phyloP scores from a whole-genome alignment of 768 basidiomycete species.

The Lanmaoa rubissima region DNA sequence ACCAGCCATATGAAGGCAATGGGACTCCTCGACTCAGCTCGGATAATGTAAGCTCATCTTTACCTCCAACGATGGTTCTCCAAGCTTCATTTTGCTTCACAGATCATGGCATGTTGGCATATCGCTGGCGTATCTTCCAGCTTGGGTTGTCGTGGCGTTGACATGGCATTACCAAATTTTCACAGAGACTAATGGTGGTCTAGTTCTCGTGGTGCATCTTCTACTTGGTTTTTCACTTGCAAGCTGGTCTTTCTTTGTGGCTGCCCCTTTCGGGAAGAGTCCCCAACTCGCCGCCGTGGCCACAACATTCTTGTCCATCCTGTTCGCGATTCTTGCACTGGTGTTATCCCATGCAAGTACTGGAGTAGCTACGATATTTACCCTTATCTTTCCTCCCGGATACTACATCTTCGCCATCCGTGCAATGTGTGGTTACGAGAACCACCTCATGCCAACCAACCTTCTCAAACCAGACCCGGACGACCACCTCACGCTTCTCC shows the following conservation, averaged over 20 bases:
- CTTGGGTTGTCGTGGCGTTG: slow-evolving; percentile 67
- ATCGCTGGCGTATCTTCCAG: slow-evolving; percentile 68
- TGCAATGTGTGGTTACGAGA: slow-evolving; percentile 68
- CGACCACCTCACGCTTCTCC: slow-evolving; percentile 49
- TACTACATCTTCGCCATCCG: slow-evolving; percentile 74
- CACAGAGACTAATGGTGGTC: slow-evolving; percentile 51
- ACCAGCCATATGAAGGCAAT: slow-evolving; percentile 78
- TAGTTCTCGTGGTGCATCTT: slow-evolving; percentile 64
- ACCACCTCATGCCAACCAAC: slow-evolving; percentile 52
- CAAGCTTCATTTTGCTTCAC: not conserved
- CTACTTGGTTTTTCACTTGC: slow-evolving; percentile 66
- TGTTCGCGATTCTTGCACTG: slow-evolving; percentile 66
- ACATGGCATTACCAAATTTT: slow-evolving; percentile 72
- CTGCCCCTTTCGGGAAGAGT: slow-evolving; percentile 68
- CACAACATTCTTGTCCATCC: slow-evolving; percentile 61
- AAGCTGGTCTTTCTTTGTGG: slow-evolving; percentile 70
- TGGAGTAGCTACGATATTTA: slow-evolving; percentile 56
- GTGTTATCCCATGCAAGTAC: slow-evolving; percentile 44
- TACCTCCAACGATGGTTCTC: not conserved
- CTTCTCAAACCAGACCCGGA: slow-evolving; percentile 61
- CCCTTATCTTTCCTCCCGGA: slow-evolving; percentile 70
- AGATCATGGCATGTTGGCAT: slow-evolving; percentile 67
- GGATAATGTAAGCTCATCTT: slow-evolving; percentile 46
- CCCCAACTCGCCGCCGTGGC: slow-evolving; percentile 69
- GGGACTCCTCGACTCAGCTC: slow-evolving; percentile 71